phyloP scores from a whole-genome alignment of 192 early-diverging fungal genomes.

The Backusella luteola region DNA sequence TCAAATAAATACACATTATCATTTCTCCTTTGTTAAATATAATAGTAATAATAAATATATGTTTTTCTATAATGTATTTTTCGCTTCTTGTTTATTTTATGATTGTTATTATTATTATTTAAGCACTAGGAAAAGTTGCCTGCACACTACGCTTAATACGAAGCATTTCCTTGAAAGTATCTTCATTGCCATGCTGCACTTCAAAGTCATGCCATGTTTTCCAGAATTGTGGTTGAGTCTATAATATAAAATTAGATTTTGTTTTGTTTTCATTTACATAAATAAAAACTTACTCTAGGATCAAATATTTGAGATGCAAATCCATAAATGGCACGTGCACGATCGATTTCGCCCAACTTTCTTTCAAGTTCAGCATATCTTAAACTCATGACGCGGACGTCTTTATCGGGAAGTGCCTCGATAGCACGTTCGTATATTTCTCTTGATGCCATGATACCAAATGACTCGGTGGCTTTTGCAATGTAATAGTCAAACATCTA shows the following conservation, averaged over 20 bases:
- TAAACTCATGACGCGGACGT: constrained; percentile 73
- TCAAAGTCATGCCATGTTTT: constrained; percentile 95
- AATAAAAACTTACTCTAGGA: constrained; percentile 58
- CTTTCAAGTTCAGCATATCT: constrained; percentile 87
- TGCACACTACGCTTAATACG: constrained; percentile 76
- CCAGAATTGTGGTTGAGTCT: constrained; percentile 74
- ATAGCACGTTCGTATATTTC: constrained; percentile 95
- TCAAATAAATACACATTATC: constrained; percentile 3
- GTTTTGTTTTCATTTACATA: not conserved
- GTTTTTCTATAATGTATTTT: not conserved
- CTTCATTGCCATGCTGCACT: constrained; percentile 95
- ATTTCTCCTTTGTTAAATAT: constrained; percentile 8
- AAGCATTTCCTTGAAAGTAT: constrained; percentile 98
- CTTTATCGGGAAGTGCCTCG: constrained; percentile 77
- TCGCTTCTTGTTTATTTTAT: not conserved
- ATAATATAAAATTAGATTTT: not conserved
- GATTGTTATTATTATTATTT: not conserved
- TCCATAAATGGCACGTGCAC: constrained; percentile 84
- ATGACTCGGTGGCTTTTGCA: constrained; percentile 80
- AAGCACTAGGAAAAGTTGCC: constrained; percentile 26
- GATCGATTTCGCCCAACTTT: constrained; percentile 91
- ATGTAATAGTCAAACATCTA: constrained; percentile 88
- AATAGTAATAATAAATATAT: constrained; percentile 1
- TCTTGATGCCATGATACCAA: constrained; percentile 84
- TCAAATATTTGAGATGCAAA: constrained; percentile 89